Base-by-base conservation (phyloP, 192 early-diverging fungal species). In the Backusella mclennaniae region DNA sequence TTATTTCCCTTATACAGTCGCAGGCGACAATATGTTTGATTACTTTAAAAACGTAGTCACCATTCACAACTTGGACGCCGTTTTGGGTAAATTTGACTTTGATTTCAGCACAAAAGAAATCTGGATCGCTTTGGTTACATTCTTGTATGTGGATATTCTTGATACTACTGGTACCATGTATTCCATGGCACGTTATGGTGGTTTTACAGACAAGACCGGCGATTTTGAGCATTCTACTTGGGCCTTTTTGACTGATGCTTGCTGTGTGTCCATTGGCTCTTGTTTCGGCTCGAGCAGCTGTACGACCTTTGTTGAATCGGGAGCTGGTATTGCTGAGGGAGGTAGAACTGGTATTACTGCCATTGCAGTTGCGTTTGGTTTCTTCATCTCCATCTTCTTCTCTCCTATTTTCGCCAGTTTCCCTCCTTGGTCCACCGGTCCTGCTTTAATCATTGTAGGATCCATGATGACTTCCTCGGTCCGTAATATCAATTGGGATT, bases 161-260 rank as follows among this genome's bases (percentile, higher is more conserved):
- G 94, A 96, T 75, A 93, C 92, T 68, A 96, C 94, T 4, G 93
- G 93, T 6, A 94, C 94, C 33, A 84, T 95, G 89, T 94, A 90
- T 66, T 93, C 93, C 26, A 93, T 94, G 94, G 93, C 93, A 17
- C 87, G 88, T 74, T 93, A 93, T 82, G 94, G 90, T 67, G 92
- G 94, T n/a, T 93, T 90, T 74, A 90, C 89, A 83, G 89, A 94
- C 67, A 87, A 90, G 44, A 80, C 83, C 19, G 93, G 92, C 67
- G 92, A 95, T 76, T 93, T 94, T 83, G 91, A 93, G 69, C 90
- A 92, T 17, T 92, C 92, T 2, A 88, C 88, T 8, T 69, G 84
- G 35, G 94, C 94, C 21, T 95, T 95, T 76, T 80, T 94, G 33
- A 82, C 86, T 39, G 94, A 95, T 77, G 91, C 92, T 3, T 76